These are phyloP conservation scores for Neocucurbitaria cava DNA, from an alignment of 2,329 filamentous ascomycete species.

Conservation along the genomic window DNA sequence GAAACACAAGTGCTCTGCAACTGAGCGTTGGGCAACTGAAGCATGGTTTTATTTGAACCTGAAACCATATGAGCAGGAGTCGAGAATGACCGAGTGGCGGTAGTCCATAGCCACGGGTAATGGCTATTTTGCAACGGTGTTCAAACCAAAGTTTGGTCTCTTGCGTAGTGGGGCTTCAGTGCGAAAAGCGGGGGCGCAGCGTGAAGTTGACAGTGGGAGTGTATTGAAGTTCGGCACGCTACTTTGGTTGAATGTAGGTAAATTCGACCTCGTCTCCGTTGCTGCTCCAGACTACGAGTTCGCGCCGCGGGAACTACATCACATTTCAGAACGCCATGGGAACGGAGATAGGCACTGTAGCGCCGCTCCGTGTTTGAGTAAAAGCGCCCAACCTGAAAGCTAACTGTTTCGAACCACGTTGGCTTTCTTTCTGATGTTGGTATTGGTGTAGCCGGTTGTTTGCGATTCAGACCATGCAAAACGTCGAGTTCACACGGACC, in stretches of 20 bases:
- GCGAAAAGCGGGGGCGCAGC: slow-evolving; percentile 17
- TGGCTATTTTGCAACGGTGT: not conserved
- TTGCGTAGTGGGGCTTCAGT: slow-evolving; percentile 12
- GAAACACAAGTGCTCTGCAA: slow-evolving; percentile 5
- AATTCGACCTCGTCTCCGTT: slow-evolving; percentile 24
- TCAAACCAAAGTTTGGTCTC: slow-evolving; percentile 6
- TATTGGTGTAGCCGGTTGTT: slow-evolving; percentile 16
- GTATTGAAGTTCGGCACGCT: slow-evolving; percentile 28
- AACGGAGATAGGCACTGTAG: slow-evolving; percentile 27
- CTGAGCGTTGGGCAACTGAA: slow-evolving; percentile 4
- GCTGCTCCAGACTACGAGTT: slow-evolving; percentile 2
- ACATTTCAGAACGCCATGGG: not conserved
- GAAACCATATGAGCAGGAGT: slow-evolving; percentile 10
- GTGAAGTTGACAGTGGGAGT: slow-evolving; percentile 14
- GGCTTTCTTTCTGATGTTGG: slow-evolving; percentile 21
- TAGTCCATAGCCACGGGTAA: slow-evolving; percentile 7
- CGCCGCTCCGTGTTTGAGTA: slow-evolving; percentile 16
- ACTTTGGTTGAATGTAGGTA: slow-evolving; percentile 31
- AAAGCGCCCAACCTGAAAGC: not conserved
- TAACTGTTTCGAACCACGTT: slow-evolving; percentile 9
- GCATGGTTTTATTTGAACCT: slow-evolving; percentile 14
- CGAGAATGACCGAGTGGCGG: slow-evolving; percentile 9
- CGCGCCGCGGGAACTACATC: slow-evolving; percentile 1
- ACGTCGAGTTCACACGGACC: slow-evolving; percentile 30
- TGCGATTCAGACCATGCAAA: slow-evolving; percentile 13